phyloP scores from a whole-genome alignment of 148 eudicot species.

The Cornus controversa region DNA sequence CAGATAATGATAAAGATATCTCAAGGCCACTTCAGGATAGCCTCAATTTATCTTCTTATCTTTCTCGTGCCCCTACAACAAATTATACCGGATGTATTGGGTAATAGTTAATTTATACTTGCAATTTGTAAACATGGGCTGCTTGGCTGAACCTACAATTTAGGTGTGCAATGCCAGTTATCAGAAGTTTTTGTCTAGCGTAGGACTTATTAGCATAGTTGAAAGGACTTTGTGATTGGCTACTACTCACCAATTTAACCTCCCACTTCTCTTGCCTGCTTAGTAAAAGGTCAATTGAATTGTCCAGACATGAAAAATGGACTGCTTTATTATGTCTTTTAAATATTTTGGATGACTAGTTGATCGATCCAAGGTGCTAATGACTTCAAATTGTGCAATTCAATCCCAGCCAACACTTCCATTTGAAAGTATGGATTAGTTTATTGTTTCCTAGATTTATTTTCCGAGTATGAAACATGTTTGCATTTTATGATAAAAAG shows the following conservation, averaged over 20 bases:
- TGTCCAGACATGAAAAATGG: too few species aligned
- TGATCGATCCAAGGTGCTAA: background rate
- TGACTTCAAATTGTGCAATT: background rate
- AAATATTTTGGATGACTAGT: background rate
- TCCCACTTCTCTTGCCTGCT: background rate
- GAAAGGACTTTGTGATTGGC: background rate
- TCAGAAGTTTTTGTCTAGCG: background rate
- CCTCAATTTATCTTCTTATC: conserved; percentile 52
- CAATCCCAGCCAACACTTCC: background rate
- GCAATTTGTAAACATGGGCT: background rate
- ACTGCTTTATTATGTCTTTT: too few species aligned
- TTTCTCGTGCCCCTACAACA: conserved; percentile 57
- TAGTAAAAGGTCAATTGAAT: too few species aligned
- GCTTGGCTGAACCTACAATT: background rate
- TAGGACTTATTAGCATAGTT: background rate
- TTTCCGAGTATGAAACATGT: background rate
- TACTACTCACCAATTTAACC: background rate
- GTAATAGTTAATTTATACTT: conserved; percentile 27
- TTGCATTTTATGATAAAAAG: background rate
- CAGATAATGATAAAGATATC: conserved; percentile 49
- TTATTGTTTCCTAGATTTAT: background rate
- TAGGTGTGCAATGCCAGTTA: background rate
- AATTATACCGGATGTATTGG: conserved; percentile 52
- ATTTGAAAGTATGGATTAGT: background rate
- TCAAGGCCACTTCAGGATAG: conserved; percentile 43